Base-by-base conservation (phyloP, 768 basidiomycete species). In the Suillus subalutaceus region DNA sequence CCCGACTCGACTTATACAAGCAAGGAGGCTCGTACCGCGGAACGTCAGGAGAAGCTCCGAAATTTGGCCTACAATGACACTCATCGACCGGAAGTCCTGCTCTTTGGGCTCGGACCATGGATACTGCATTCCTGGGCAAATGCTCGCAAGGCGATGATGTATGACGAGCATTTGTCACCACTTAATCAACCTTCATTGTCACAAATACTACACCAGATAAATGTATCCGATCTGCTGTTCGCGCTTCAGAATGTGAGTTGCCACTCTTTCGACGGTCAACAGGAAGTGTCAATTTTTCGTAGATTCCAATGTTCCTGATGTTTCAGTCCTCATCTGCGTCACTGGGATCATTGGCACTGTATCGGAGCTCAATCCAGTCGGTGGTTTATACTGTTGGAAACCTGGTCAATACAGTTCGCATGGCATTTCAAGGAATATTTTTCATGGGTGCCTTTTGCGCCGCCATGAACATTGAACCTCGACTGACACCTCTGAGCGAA, bases 61-160 rank as follows among this genome's bases (percentile, higher is more conserved):
- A 86, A 84, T 71, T 79, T 95, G 46, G 93, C 88, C 0, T 87
- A 91, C 75, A 90, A 87, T 72, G 93, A 93, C 46, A 72, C 79
- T 0, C 88, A 92, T 74, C 88, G 92, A n/a, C 88, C 90, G 18
- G 94, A 96, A 75, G 84, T 96, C 40, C 82, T 89, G 41, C 81
- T 96, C 4, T 96, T 94, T 75, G 92, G 92, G 5, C 83, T 96
- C 18, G 89, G 88, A 13, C 89, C 92, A 46, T 96, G 94, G 94
- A 89, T 96, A 63, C 79, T 96, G 65, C 83, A 86, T 64, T 86
- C 87, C 8, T 96, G 94, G 94, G 83, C 89, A 5, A 81, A 78
- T 40, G 86, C 92, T 4, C 81, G 89, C 69, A 85, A 82, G 73
- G 77, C 86, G 23, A 84, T 89, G 55, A 78, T 90, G 62, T 84